phyloP scores from a whole-genome alignment of 2,329 filamentous ascomycete species.

The Coccinonectria pachysandricola region DNA sequence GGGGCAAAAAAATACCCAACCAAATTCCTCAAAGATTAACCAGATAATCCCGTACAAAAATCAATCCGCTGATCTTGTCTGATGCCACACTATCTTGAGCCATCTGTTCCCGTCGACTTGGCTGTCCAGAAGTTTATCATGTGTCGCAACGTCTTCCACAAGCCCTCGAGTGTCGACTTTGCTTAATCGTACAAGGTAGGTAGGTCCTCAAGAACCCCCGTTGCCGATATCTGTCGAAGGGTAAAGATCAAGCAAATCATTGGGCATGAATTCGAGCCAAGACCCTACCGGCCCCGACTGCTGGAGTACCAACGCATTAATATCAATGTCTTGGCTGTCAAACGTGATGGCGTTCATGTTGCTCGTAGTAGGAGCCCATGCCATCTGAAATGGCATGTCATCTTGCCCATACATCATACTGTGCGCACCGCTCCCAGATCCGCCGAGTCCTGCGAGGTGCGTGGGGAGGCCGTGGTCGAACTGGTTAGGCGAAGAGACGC shows the following conservation, averaged over 20 bases:
- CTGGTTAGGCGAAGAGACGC: constrained; percentile 32
- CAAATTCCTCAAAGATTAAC: no score
- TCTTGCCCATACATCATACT: constrained; percentile 20
- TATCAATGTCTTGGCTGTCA: constrained; percentile 67
- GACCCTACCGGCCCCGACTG: constrained; percentile 55
- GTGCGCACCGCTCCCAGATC: constrained; percentile 4
- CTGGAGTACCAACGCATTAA: constrained; percentile 49
- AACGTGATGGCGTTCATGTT: constrained; percentile 53
- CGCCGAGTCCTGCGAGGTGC: no score
- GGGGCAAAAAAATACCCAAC: no score
- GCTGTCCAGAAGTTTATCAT: no score
- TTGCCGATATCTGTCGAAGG: constrained; percentile 26
- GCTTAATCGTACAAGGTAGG: no score
- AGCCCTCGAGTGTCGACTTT: no score
- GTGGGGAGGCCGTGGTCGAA: no score
- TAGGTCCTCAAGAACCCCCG: constrained; percentile 8
- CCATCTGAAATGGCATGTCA: constrained; percentile 18
- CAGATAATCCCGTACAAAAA: no score
- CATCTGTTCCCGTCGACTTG: no score
- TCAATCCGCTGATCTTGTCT: no score
- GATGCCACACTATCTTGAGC: no score
- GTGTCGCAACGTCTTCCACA: no score
- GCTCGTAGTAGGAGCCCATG: constrained; percentile 22
- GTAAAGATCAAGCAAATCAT: constrained; percentile 51
- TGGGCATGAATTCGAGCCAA: constrained; percentile 65